Conservation (phyloP, 2,329 filamentous ascomycete genomes). For the Colletotrichum agaves region DNA sequence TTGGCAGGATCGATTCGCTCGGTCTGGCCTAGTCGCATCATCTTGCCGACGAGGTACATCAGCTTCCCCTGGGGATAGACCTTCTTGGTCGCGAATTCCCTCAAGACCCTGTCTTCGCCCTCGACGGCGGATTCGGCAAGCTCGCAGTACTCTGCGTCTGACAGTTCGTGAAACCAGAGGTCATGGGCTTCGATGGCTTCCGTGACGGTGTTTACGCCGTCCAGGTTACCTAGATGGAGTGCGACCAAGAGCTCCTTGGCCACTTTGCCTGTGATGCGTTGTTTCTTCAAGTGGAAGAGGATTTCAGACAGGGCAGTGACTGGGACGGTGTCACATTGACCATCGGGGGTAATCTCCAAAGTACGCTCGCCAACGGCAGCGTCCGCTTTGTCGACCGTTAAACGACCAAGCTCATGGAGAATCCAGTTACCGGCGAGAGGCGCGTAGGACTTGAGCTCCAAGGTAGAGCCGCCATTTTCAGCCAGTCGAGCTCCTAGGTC, state of each 20-base stretch:
- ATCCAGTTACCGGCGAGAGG: conserved; percentile 72
- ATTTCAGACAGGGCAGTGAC: conserved; percentile 61
- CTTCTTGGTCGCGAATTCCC: conserved; percentile 57
- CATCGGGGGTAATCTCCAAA: conserved; percentile 56
- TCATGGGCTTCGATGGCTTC: conserved; percentile 57
- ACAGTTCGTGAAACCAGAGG: conserved; percentile 66
- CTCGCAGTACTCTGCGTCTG: conserved; percentile 56
- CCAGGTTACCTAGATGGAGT: conserved; percentile 60
- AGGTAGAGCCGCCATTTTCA: conserved; percentile 26
- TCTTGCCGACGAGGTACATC: conserved; percentile 69
- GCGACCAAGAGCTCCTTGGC: conserved; percentile 68
- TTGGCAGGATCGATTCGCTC: conserved; percentile 65
- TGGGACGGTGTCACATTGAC: conserved; percentile 59
- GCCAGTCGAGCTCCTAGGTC: conserved; percentile 49
- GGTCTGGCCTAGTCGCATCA: conserved; percentile 64
- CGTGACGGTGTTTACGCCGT: conserved; percentile 50
- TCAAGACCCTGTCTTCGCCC: conserved; percentile 59
- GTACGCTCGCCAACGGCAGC: conserved; percentile 37
- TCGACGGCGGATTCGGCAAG: conserved; percentile 57
- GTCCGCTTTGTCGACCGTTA: conserved; percentile 64
- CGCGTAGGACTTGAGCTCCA: conserved; percentile 51
- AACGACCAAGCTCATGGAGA: conserved; percentile 78
- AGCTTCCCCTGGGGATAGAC: conserved; percentile 66
- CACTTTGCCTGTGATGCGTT: conserved; percentile 65
- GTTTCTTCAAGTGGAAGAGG: conserved; percentile 57